Evolutionary conservation across 805 yeast genomes (phyloP), one percentile per base, ranked within the genome.

Genomic region (Yueomyces sp.): DNA sequence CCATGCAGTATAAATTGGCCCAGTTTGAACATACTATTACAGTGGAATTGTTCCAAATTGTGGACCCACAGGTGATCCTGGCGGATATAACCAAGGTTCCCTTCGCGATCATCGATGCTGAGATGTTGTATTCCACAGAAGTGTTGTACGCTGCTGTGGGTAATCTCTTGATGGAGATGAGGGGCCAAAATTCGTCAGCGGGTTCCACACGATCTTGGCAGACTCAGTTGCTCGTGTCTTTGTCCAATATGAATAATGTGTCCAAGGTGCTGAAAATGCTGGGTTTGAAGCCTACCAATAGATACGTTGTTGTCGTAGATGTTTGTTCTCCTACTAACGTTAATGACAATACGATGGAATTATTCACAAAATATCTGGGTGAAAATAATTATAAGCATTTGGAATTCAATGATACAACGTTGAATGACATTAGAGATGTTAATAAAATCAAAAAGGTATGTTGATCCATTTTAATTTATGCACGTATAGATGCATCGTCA

Each of bases 171-270:
- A 58, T 70, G 11, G 87, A 82, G 56, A 19, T 19, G 19, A 19
- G 19, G 19, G 19, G 19, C 19, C 52, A 59, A 28, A 56, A 56
- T 1, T 65, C 67, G 36, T 73, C 67, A 11, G 67, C 51, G 40
- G 68, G 75, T 67, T 71, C 79, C 49, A 79, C 94, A 7, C 77
- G 72, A 50, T 71, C 78, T 1, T 51, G 85, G 32, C 82, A 83
- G 54, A 78, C 92, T 0, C 94, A 85, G 53, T 67, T 81, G 37
- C 72, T 84, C 28, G 74, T 79, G 53, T 74, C 78, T 45, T 63
- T 85, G 46, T 76, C 87, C 1, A 85, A 90, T 2, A 70, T 76
- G 5, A 79, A 77, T 51, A 83, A 81, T 55, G 72, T 76, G 37
- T 67, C 69, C 57, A 92, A 85, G 46, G 80, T 86, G 1, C 66